A percentile compares a stretch with the other conserved stretches of the same genome.
Conservation (phyloP, 1,284 basidiomycete species). For the Melampsora americana region DNA sequence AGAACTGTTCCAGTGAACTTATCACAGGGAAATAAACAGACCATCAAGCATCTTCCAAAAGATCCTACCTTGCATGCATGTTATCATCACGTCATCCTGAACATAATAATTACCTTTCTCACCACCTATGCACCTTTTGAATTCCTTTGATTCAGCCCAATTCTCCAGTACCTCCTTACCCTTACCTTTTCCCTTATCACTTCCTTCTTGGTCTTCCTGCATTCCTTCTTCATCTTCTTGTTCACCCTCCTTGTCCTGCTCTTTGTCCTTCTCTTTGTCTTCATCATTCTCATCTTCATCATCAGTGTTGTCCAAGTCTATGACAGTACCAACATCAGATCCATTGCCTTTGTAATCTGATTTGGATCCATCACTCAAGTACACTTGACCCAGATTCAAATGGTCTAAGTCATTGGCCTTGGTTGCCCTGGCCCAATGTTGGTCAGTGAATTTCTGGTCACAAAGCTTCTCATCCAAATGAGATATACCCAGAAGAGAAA, state of each 20-base stretch:
- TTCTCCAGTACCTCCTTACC: too few species aligned
- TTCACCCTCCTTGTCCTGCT: not conserved
- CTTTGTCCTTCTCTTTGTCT: not conserved
- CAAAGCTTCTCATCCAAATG: too few species aligned
- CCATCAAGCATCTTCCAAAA: not conserved
- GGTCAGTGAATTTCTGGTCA: too few species aligned
- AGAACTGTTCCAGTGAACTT: too few species aligned
- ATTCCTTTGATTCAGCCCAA: too few species aligned
- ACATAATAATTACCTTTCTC: too few species aligned
- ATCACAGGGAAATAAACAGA: not conserved
- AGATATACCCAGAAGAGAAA: too few species aligned
- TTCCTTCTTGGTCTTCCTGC: not conserved
- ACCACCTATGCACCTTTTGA: too few species aligned
- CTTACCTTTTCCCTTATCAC: too few species aligned
- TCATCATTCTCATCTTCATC: not conserved
- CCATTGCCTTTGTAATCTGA: not conserved
- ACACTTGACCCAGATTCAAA: not conserved
- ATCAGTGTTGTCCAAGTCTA: not conserved
- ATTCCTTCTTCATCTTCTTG: not conserved
- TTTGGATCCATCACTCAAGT: not conserved
- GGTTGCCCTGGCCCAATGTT: too few species aligned
- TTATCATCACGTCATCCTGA: not conserved
- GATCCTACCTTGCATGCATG: not conserved
- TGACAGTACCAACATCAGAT: not conserved
- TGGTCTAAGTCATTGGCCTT: too few species aligned